phyloP scores from a whole-genome alignment of 1,139 yeast species.

The Hyphopichia burtonii region DNA sequence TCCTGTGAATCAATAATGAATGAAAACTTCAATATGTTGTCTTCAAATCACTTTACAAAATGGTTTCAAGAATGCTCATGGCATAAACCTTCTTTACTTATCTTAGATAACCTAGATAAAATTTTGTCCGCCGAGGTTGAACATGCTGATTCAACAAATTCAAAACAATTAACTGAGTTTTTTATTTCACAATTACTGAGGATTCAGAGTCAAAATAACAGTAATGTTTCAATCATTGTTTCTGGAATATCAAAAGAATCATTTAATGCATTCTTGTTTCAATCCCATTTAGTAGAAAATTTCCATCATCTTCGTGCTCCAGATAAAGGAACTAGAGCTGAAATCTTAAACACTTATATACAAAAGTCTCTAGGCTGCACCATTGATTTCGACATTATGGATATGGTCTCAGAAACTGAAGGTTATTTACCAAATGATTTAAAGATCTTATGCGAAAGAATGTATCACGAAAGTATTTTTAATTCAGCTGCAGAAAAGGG shows the following conservation, averaged over 20 bases:
- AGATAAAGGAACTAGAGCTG: conserved; percentile 57
- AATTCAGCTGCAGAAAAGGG: conserved; percentile 16
- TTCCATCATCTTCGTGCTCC: conserved; percentile 67
- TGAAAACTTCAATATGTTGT: conserved; percentile 51
- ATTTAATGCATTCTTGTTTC: conserved; percentile 59
- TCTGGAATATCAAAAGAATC: conserved; percentile 66
- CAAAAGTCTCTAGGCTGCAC: conserved; percentile 26
- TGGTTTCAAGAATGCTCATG: conserved; percentile 67
- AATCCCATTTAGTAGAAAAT: conserved; percentile 71
- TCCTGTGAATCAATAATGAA: conserved; percentile 57
- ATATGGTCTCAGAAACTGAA: conserved; percentile 77
- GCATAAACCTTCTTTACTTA: conserved; percentile 74
- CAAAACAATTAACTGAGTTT: conserved; percentile 57
- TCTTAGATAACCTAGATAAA: conserved; percentile 81
- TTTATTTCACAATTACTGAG: conserved; percentile 39
- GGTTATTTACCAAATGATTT: conserved; percentile 88
- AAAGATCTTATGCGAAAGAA: conserved; percentile 68
- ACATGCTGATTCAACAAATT: conserved; percentile 59
- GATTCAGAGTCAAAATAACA: conserved; percentile 36
- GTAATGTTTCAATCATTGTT: conserved; percentile 53
- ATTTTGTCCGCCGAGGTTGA: conserved; percentile 73
- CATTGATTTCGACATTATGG: conserved; percentile 56
- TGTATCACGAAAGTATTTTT: conserved; percentile 64
- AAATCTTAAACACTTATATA: conserved; percentile 51
- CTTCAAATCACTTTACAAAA: conserved; percentile 41